Evolutionary conservation across 2,329 filamentous ascomycete species (phyloP).

Genomic region (Myrmaecium sp.): DNA sequence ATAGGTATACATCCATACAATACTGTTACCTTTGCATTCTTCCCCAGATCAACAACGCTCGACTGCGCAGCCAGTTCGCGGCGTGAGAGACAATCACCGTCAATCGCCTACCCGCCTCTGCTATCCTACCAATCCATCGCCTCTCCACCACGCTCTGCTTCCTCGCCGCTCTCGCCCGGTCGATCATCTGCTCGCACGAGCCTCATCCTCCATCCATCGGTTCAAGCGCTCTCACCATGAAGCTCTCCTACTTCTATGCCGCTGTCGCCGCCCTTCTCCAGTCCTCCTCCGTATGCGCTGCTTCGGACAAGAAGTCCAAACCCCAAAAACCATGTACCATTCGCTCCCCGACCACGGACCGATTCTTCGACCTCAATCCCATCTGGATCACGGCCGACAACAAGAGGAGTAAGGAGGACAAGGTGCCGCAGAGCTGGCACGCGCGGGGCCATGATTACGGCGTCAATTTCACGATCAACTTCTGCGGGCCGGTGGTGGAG

Average conservation of each 20-base stretch:
- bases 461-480: slow-evolving; percentile 70
- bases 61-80: too few relatives aligned
- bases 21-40: too few relatives aligned
- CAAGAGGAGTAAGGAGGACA: slow-evolving; percentile 18
- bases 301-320: slow-evolving; percentile 25
- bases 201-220: slow-evolving; percentile 3
- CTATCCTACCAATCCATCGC: slow-evolving; percentile 1
- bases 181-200: too few relatives aligned
- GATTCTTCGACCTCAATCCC: slow-evolving; percentile 46
- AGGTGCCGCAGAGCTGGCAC: slow-evolving; percentile 42
- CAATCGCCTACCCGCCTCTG: too few relatives aligned
- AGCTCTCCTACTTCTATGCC: slow-evolving; percentile 11
- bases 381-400: slow-evolving; percentile 35
- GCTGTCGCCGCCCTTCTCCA: slow-evolving; percentile 16
- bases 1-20: too few relatives aligned
- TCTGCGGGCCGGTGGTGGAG: slow-evolving; percentile 61
- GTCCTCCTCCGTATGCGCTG: slow-evolving; percentile 17
- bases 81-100: too few relatives aligned
- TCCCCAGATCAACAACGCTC: too few relatives aligned
- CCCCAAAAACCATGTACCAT: slow-evolving; percentile 42
- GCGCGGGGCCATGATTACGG: slow-evolving; percentile 61
- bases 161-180: too few relatives aligned
- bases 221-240: slow-evolving; percentile 9
- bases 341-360: slow-evolving; percentile 40
- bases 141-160: too few relatives aligned